Percentiles rank a stretch among this genome's conserved stretches.
These are phyloP conservation scores for Neonectria faginata DNA, from an alignment of 2,329 filamentous ascomycete species.

Conservation along the genomic window DNA sequence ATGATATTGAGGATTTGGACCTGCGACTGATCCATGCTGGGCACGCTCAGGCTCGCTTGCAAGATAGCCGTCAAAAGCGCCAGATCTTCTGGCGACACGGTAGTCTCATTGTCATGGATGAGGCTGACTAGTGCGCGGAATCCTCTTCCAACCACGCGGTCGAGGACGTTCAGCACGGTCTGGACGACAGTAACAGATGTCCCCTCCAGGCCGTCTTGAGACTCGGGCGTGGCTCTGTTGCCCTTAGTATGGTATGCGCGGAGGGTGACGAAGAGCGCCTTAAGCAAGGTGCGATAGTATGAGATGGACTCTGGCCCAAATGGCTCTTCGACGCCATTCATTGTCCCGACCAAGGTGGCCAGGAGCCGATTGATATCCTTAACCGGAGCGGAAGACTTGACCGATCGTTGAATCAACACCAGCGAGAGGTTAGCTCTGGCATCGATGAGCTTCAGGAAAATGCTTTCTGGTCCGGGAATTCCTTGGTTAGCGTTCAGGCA, in stretches of 20 bases:
- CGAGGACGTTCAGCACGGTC: slow-evolving; percentile 81
- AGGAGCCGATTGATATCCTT: slow-evolving; percentile 66
- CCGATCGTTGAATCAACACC: slow-evolving; percentile 82
- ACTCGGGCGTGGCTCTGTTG: slow-evolving; percentile 46
- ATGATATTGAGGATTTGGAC: slow-evolving; percentile 78
- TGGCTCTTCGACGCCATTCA: slow-evolving; percentile 66
- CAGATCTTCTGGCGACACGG: slow-evolving; percentile 79
- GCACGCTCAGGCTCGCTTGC: slow-evolving; percentile 84
- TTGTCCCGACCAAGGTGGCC: slow-evolving; percentile 62
- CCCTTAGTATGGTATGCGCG: slow-evolving; percentile 67
- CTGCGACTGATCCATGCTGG: slow-evolving; percentile 78
- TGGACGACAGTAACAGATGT: slow-evolving; percentile 63
- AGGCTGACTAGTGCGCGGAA: slow-evolving; percentile 85
- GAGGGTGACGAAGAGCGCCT: slow-evolving; percentile 85
- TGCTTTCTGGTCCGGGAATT: slow-evolving; percentile 77
- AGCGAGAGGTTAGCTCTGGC: slow-evolving; percentile 84
- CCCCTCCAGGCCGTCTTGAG: slow-evolving; percentile 50
- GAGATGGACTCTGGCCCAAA: slow-evolving; percentile 64
- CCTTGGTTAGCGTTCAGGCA: slow-evolving; percentile 84
- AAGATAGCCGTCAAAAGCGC: slow-evolving; percentile 88
- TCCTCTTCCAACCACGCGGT: slow-evolving; percentile 81
- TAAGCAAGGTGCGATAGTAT: slow-evolving; percentile 87
- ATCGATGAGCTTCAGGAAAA: slow-evolving; percentile 84
- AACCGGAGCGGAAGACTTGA: slow-evolving; percentile 65
- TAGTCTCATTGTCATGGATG: slow-evolving; percentile 79